Conservation (phyloP, 495 filamentous ascomycete species). For the Aspergillus steynii region DNA sequence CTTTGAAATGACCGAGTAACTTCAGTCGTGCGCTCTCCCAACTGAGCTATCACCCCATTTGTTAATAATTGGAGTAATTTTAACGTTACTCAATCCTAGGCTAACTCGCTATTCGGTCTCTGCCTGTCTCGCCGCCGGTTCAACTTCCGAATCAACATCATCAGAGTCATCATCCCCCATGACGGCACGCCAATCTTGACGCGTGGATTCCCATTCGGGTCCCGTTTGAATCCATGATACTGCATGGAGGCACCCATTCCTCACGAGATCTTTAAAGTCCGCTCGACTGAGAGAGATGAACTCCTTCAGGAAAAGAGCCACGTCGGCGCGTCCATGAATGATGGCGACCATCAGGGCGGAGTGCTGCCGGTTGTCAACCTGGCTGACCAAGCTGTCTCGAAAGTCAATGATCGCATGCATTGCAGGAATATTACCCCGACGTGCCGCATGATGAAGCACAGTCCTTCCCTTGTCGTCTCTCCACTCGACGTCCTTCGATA, state of each 20-base stretch:
- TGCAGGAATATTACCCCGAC: neutral
- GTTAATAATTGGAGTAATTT: too few relatives aligned
- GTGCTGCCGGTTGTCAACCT: neutral
- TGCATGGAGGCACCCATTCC: neutral
- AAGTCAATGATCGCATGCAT: neutral
- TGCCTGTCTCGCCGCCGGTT: too few relatives aligned
- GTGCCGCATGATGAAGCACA: neutral
- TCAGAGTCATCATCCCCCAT: too few relatives aligned
- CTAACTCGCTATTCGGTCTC: too few relatives aligned
- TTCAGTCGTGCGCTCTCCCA: slow-evolving; percentile 2
- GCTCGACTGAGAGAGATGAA: neutral
- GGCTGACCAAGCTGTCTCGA: neutral
- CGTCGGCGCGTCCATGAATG: neutral
- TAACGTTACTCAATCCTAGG: too few relatives aligned
- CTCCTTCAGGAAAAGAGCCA: neutral
- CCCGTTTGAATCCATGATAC: neutral
- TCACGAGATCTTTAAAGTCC: neutral
- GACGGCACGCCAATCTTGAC: too few relatives aligned
- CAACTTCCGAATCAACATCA: too few relatives aligned
- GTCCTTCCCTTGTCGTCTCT: neutral
- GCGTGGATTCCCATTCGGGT: neutral
- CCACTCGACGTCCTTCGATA: neutral
- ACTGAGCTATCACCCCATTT: neutral
- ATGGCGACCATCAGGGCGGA: neutral
- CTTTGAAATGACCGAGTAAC: neutral